phyloP scores from a whole-genome alignment of 768 basidiomycete species.

The Hericium alpestre region DNA sequence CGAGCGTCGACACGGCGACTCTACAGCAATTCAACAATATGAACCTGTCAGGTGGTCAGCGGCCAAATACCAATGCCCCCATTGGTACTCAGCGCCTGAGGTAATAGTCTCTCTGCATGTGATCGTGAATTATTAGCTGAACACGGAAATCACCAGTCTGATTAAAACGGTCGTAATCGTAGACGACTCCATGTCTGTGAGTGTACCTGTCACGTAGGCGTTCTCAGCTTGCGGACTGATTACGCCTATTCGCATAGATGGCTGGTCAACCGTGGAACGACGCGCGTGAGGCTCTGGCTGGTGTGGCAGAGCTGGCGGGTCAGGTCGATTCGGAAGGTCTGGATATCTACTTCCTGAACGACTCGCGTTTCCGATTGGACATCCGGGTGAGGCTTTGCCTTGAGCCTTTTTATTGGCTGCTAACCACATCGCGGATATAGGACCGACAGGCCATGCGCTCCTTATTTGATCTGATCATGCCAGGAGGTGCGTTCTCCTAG shows the following conservation, averaged over 20 bases:
- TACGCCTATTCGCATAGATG: slow-evolving; percentile 20
- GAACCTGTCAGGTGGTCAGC: no score
- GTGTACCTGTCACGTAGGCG: slow-evolving; percentile 1
- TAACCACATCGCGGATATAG: neutral
- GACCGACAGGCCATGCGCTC: slow-evolving; percentile 1
- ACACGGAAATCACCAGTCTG: neutral
- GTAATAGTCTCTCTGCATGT: no score
- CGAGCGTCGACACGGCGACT: no score
- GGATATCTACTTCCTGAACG: slow-evolving; percentile 35
- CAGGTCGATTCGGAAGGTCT: slow-evolving; percentile 27
- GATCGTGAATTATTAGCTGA: no score
- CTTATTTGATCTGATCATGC: slow-evolving; percentile 6
- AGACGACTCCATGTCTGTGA: slow-evolving; percentile 30
- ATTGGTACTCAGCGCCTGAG: no score
- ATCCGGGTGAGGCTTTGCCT: slow-evolving; percentile 14
- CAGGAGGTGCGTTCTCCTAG: slow-evolving; percentile 3
- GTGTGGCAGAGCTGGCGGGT: slow-evolving; percentile 27
- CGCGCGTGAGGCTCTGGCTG: slow-evolving; percentile 31
- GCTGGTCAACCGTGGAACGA: slow-evolving; percentile 29
- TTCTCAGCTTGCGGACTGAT: neutral
- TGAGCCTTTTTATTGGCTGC: neutral
- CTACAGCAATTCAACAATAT: no score
- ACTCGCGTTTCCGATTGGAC: slow-evolving; percentile 2
- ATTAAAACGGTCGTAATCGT: slow-evolving; percentile 28
- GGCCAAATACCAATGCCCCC: no score